Evolutionary conservation across 2,329 filamentous ascomycete species (phyloP).

Genomic region (Talaromyces rugulosus): DNA sequence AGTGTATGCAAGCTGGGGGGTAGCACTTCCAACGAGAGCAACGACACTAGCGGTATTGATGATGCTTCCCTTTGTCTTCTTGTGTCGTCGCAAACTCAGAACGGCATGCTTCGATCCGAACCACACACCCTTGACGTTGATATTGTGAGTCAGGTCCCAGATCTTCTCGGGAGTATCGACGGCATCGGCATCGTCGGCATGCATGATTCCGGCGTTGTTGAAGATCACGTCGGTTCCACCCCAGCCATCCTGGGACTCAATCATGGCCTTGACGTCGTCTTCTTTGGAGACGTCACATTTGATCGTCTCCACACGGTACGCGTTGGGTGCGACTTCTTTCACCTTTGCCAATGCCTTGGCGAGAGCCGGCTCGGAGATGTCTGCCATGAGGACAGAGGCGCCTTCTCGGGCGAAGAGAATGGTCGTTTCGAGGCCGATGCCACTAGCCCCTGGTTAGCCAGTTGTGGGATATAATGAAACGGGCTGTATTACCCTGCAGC

Average conservation of each 20-base stretch:
- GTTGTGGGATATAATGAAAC: background rate
- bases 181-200: conserved; percentile 73
- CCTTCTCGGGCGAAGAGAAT: conserved; percentile 89
- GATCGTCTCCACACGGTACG: conserved; percentile 57
- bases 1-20: conserved; percentile 87
- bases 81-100: conserved; percentile 70
- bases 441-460: conserved; percentile 42
- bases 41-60: conserved; percentile 93
- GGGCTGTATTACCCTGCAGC: conserved; percentile 64
- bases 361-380: conserved; percentile 75
- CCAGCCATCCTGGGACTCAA: conserved; percentile 74
- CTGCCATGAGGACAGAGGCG: conserved; percentile 77
- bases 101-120: conserved; percentile 91
- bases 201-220: conserved; percentile 98
- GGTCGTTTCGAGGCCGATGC: conserved; percentile 86
- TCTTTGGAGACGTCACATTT: conserved; percentile 84
- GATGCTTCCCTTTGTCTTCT: conserved; percentile 74
- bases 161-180: conserved; percentile 81
- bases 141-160: conserved; percentile 89
- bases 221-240: conserved; percentile 89
- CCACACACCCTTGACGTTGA: conserved; percentile 99
- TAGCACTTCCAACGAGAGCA: conserved; percentile 79
- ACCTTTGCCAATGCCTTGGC: conserved; percentile 73
- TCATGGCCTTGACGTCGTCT: conserved; percentile 66
- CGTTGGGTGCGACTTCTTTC: conserved; percentile 63